A percentile compares a stretch with the other conserved stretches of the same genome.
Conservation (phyloP, 148 eudicot species). For the Persicaria tinctoria region DNA sequence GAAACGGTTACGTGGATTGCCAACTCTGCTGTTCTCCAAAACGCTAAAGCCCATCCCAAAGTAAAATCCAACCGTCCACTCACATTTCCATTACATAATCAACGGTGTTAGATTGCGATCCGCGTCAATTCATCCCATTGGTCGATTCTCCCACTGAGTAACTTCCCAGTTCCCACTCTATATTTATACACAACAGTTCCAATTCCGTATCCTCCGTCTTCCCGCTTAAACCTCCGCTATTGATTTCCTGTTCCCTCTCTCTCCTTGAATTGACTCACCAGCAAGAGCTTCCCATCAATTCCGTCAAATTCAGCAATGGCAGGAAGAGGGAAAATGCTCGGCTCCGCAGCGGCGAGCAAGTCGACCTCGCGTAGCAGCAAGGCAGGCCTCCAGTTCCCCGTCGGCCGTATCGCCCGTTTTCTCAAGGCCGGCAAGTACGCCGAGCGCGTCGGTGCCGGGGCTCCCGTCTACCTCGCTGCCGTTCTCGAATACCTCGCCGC, state of each 20-base stretch:
- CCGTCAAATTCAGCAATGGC: slow-evolving; percentile 15
- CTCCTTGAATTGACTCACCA: neutral
- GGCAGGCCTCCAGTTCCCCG: slow-evolving; percentile 37
- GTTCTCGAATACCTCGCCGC: slow-evolving; percentile 38
- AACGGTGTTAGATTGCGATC: slow-evolving; percentile 9
- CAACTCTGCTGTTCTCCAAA: no score
- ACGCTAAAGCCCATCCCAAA: neutral
- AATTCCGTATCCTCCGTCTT: neutral
- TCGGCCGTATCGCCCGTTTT: slow-evolving; percentile 36
- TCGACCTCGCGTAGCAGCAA: slow-evolving; percentile 31
- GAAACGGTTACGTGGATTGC: neutral
- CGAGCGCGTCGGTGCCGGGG: slow-evolving; percentile 37
- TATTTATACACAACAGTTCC: neutral
- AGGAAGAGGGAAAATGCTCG: slow-evolving; percentile 30
- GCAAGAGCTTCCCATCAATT: neutral
- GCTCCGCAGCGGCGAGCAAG: slow-evolving; percentile 22
- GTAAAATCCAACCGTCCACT: slow-evolving; percentile 5
- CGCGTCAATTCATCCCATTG: slow-evolving; percentile 9
- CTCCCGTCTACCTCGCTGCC: slow-evolving; percentile 36
- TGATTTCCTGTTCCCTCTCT: neutral
- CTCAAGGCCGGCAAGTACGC: slow-evolving; percentile 34
- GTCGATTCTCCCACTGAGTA: neutral
- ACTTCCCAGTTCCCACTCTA: neutral
- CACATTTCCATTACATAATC: neutral
- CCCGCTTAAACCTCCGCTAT: slow-evolving; percentile 8